Base-by-base conservation (phyloP, 441 rosid species). In the Populus hybrid region DNA sequence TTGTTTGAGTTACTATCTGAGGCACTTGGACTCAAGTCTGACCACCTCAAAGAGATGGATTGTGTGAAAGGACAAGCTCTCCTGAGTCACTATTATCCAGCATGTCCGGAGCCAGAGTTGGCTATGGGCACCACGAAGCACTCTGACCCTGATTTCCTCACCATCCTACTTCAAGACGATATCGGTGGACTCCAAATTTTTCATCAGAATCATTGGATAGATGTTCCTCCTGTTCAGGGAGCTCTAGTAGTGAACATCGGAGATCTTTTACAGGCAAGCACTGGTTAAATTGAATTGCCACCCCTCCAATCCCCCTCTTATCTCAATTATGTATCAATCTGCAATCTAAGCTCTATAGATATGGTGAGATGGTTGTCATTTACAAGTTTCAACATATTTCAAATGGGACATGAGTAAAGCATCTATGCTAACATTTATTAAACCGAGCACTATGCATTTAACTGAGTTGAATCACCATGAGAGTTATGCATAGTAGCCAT, bases 61-160 rank as follows among this genome's bases (percentile, higher is more conserved):
- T 81, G 79, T 28, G 36, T 7, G 10, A 71, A 80, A 8, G 84
- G 82, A 36, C 79, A 67, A n/a, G 38, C 73, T 3, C 46, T 81
- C 14, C 53, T 81, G 3, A 38, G 80, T 38, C 86, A 81, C 50
- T 86, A 81, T 67, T 81, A 76, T 23, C 88, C 86, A 2, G 71
- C 81, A 30, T 85, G 84, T 10, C 88, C 86, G 5, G 76, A 78
- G 70, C 87, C 87, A 18, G 40, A 82, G 10, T 61, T 82, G 30
- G 35, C 84, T 5, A 5, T 82, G 70, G 82, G 81, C 10, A 23
- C 61, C 10, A 3, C 63, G 11, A 73, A 46, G 32, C 87, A 85
- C 26, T 34, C 79, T 1, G 85, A 85, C 34, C 38, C 59, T 12
- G 67, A 26, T 20, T 78, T 82, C 74, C 74, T 84, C 24, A 84